phyloP scores from a whole-genome alignment of 2,329 filamentous ascomycete species.

The Pseudogymnoascus sp. region DNA sequence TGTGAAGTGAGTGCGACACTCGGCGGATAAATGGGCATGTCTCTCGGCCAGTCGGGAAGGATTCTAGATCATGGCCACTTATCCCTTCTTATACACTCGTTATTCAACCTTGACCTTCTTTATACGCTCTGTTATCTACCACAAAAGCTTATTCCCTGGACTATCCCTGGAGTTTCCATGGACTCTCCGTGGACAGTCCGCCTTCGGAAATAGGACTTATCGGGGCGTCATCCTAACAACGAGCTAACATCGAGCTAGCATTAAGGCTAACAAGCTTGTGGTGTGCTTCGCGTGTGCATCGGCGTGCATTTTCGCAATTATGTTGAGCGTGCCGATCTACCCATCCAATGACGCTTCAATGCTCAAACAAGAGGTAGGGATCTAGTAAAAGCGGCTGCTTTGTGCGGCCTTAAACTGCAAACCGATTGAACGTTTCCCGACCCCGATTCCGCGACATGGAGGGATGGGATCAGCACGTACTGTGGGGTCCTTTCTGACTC shows the following conservation, averaged over 20 bases:
- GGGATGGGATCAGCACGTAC: not conserved
- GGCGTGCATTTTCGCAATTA: not conserved
- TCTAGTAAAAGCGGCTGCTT: not conserved
- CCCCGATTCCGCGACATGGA: not conserved
- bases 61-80: not conserved
- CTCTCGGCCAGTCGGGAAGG: not conserved
- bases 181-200: not conserved
- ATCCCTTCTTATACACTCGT: not conserved
- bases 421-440: not conserved
- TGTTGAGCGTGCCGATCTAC: not conserved
- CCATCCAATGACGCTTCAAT: not conserved
- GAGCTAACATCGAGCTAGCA: not conserved
- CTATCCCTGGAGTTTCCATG: not conserved
- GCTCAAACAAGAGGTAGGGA: not conserved
- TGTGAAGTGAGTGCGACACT: not conserved
- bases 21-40: not conserved
- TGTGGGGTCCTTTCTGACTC: not conserved
- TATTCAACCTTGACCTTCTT: not conserved
- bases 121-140: not conserved
- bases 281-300: not conserved
- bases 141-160: not conserved
- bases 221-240: not conserved
- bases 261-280: not conserved
- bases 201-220: constrained; percentile 4
- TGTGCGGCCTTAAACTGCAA: not conserved